phyloP scores from a whole-genome alignment of 2,329 filamentous ascomycete genomes.

The Aphanoascus verrucosus region DNA sequence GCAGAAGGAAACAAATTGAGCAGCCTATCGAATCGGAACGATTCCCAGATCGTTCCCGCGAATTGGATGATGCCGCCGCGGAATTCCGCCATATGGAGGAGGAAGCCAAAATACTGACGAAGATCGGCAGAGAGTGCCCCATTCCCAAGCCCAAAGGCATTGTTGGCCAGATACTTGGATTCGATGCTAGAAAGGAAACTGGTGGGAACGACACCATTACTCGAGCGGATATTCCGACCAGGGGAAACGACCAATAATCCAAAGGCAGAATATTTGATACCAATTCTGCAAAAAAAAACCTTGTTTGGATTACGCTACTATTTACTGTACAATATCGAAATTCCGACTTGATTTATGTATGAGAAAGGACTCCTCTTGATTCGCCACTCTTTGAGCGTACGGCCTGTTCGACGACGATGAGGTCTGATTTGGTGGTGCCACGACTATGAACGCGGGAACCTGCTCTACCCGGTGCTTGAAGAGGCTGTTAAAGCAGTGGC shows the following conservation, averaged over 20 bases:
- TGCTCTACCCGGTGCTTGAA: too few species aligned
- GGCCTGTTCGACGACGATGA: too few species aligned
- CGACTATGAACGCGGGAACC: too few species aligned
- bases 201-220: background rate
- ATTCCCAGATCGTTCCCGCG: background rate
- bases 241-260: slow-evolving; percentile 3
- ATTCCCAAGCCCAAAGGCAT: slow-evolving; percentile 80
- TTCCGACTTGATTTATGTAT: background rate
- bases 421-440: too few species aligned
- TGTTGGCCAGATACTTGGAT: slow-evolving; percentile 64
- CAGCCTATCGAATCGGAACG: background rate
- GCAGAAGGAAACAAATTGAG: slow-evolving; percentile 24
- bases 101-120: slow-evolving; percentile 32
- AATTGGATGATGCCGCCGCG: slow-evolving; percentile 32
- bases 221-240: background rate
- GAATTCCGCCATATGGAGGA: slow-evolving; percentile 35
- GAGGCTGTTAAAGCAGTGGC: too few species aligned
- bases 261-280: too few species aligned
- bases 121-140: slow-evolving; percentile 64
- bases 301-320: too few species aligned
- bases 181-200: slow-evolving; percentile 34
- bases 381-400: too few species aligned
- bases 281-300: too few species aligned
- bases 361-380: too few species aligned
- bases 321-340: slow-evolving; percentile 3